phyloP scores from a whole-genome alignment of 768 basidiomycete species.

The Kockovaella imperatae region DNA sequence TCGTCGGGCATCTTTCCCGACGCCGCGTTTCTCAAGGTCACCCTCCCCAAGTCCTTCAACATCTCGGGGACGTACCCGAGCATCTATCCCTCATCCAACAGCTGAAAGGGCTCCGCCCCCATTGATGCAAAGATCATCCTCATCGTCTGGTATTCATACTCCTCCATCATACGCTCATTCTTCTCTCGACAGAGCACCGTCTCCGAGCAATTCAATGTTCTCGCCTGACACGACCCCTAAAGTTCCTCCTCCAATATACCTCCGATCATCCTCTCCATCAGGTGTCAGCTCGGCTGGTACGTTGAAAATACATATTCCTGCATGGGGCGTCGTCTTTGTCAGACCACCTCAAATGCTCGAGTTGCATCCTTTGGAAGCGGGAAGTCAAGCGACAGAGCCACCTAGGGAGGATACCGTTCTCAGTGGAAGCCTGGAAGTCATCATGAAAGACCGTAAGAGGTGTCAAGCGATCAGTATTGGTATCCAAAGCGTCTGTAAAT shows the following conservation, averaged over 20 bases:
- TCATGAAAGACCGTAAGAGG: constrained; percentile 34
- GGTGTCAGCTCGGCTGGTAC: constrained; percentile 11
- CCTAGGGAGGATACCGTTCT: constrained; percentile 39
- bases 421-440: constrained; percentile 33
- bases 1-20: too few relatives aligned
- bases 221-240: constrained; percentile 14
- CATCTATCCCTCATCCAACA: too few relatives aligned
- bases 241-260: constrained; percentile 27
- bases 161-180: constrained; percentile 21
- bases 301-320: constrained; percentile 30
- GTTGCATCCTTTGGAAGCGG: constrained; percentile 20
- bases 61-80: too few relatives aligned
- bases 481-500: constrained; percentile 25
- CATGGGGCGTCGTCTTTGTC: constrained; percentile 29
- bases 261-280: constrained; percentile 18
- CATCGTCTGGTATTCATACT: too few relatives aligned
- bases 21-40: constrained; percentile 13
- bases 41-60: constrained; percentile 3
- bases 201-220: constrained; percentile 11
- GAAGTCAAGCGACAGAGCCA: constrained; percentile 7
- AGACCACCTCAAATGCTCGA: constrained; percentile 20
- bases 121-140: too few relatives aligned
- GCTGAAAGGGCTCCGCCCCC: too few relatives aligned
- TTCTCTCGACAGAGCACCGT: constrained; percentile 18
- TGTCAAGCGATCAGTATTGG: constrained; percentile 25